Percentiles rank a stretch among this genome's conserved stretches.
phyloP scores from a whole-genome alignment of 2,329 filamentous ascomycete genomes.

The Aspergillus pseudoviridinutans region DNA sequence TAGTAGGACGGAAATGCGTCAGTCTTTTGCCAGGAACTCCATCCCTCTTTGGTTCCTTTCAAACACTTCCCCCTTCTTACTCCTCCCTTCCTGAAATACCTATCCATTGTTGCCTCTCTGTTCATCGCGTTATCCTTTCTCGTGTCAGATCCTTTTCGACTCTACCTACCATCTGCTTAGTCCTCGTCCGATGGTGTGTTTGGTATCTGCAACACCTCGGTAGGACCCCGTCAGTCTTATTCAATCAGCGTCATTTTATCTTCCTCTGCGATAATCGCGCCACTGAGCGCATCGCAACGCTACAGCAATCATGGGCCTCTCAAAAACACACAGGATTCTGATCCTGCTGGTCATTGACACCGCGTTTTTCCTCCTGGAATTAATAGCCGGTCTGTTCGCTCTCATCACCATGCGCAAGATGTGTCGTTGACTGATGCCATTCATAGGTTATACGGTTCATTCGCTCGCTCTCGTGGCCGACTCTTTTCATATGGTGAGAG shows the following conservation, averaged over 20 bases:
- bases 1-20: neutral
- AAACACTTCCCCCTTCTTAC: neutral
- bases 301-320: conserved; percentile 66
- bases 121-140: neutral
- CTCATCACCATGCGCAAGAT: neutral
- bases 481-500: conserved; percentile 90
- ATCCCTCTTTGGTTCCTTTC: neutral
- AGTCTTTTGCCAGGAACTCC: neutral
- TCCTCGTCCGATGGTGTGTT: neutral
- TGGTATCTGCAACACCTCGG: neutral
- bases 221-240: neutral
- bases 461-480: conserved; percentile 93
- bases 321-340: conserved; percentile 87
- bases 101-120: neutral
- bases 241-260: neutral
- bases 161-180: neutral
- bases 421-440: conserved; percentile 9
- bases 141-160: neutral
- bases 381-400: conserved; percentile 60
- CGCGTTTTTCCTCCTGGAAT: conserved; percentile 84
- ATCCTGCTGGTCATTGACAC: conserved; percentile 89
- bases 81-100: neutral
- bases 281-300: conserved; percentile 20
- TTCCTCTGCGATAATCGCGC: conserved; percentile 16
- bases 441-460: conserved; percentile 70